A percentile compares a stretch with the other conserved stretches of the same genome.
These are phyloP conservation scores for Hawksworthiomyces lignivorus DNA, from an alignment of 2,329 filamentous ascomycete genomes.

Conservation along the genomic window DNA sequence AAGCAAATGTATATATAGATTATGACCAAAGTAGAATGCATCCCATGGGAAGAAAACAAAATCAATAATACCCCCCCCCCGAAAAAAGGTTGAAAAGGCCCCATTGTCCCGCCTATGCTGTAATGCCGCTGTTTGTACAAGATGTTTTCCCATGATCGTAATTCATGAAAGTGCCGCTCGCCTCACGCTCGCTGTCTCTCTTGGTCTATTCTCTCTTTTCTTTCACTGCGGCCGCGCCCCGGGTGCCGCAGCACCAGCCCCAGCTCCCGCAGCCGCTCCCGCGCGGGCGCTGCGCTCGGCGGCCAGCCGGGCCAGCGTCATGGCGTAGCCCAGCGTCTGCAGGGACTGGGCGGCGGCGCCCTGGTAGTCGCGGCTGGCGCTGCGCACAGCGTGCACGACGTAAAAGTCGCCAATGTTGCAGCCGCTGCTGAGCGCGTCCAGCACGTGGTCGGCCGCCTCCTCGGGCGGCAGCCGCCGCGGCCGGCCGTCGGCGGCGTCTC, in stretches of 20 bases:
- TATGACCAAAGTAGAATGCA: no score
- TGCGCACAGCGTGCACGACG: slow-evolving; percentile 40
- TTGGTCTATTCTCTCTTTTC: slow-evolving; percentile 15
- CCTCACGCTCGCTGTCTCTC: no score
- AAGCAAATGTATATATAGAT: no score
- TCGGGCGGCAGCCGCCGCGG: slow-evolving; percentile 19
- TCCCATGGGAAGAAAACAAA: no score
- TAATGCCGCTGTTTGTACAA: no score
- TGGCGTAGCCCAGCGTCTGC: slow-evolving; percentile 47
- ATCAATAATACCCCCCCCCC: no score
- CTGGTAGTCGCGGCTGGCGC: slow-evolving; percentile 38
- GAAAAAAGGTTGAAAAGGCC: no score
- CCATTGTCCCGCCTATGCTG: no score
- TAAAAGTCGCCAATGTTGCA: slow-evolving; percentile 49
- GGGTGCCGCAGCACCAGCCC: no score
- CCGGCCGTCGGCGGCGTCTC: slow-evolving; percentile 14
- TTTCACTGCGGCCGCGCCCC: slow-evolving; percentile 43
- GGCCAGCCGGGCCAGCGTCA: slow-evolving; percentile 37
- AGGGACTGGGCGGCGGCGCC: slow-evolving; percentile 43
- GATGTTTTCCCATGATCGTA: no score
- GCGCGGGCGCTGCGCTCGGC: slow-evolving; percentile 6
- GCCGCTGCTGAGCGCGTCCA: slow-evolving; percentile 46
- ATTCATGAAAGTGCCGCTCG: no score
- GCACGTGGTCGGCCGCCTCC: slow-evolving; percentile 29
- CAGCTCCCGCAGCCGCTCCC: slow-evolving; percentile 43